phyloP scores from a whole-genome alignment of 768 basidiomycete species.

The Macrocybe gigantea region DNA sequence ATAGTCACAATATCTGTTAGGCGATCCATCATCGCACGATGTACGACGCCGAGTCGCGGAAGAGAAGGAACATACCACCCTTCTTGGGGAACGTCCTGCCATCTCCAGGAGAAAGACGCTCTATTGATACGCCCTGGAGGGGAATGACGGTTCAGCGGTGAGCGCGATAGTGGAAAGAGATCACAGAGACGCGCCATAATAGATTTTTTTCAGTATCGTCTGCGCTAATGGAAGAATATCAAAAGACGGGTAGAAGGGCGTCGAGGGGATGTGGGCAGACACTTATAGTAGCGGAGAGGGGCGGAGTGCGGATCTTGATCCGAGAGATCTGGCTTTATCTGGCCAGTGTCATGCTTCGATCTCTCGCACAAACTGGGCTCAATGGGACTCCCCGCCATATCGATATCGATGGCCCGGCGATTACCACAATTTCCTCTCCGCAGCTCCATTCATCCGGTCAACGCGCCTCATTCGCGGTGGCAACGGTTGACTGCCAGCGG shows the following conservation, averaged over 20 bases:
- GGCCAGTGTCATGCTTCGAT: conserved; percentile 17
- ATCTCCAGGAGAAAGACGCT: conserved; percentile 56
- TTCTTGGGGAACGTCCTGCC: conserved; percentile 55
- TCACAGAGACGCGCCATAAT: conserved; percentile 26
- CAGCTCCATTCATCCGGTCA: too few relatives aligned
- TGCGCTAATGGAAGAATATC: conserved; percentile 24
- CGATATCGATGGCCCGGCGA: conserved; percentile 9
- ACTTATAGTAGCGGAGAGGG: conserved; percentile 40
- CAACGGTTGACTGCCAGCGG: too few relatives aligned
- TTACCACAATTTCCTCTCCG: too few relatives aligned
- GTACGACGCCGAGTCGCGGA: not conserved
- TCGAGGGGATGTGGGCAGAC: conserved; percentile 18
- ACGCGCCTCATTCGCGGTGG: too few relatives aligned
- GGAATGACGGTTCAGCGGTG: conserved; percentile 8
- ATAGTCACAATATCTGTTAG: conserved; percentile 60
- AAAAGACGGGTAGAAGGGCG: conserved; percentile 25
- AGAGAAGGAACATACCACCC: conserved; percentile 50
- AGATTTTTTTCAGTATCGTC: conserved; percentile 2
- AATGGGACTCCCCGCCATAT: conserved; percentile 2
- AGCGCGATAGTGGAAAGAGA: conserved; percentile 13
- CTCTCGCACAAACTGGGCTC: conserved; percentile 5
- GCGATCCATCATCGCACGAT: conserved; percentile 3
- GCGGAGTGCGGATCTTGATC: conserved; percentile 78
- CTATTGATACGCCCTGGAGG: conserved; percentile 64
- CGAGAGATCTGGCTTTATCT: conserved; percentile 41